These are phyloP conservation scores for Apiospora sp. DNA, from an alignment of 2,329 filamentous ascomycete species.

Conservation along the genomic window DNA sequence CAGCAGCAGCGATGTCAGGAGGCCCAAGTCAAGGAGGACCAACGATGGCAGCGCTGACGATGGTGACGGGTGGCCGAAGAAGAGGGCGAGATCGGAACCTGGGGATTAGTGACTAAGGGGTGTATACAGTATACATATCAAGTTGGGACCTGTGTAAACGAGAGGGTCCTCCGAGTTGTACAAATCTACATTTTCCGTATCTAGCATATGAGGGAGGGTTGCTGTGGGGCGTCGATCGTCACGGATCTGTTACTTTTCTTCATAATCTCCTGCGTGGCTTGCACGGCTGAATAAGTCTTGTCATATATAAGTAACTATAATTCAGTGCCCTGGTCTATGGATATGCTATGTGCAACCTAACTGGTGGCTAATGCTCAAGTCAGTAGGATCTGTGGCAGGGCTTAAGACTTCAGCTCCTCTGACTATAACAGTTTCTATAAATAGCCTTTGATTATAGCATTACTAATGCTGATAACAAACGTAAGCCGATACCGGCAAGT, in stretches of 20 bases:
- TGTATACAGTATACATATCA: not conserved
- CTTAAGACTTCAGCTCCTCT: not conserved
- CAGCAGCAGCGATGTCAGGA: too few relatives aligned
- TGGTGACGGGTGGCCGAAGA: conserved; percentile 39
- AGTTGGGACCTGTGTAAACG: not conserved
- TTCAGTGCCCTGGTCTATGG: too few relatives aligned
- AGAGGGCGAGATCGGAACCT: not conserved
- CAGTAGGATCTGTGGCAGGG: too few relatives aligned
- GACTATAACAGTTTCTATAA: not conserved
- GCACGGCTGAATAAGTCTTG: too few relatives aligned
- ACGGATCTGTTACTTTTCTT: too few relatives aligned
- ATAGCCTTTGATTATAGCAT: not conserved
- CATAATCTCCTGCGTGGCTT: too few relatives aligned
- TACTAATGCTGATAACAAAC: not conserved
- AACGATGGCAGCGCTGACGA: not conserved
- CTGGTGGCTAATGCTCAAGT: too few relatives aligned
- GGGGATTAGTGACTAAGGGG: too few relatives aligned
- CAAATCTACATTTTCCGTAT: not conserved
- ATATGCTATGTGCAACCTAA: too few relatives aligned
- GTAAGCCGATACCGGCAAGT: not conserved
- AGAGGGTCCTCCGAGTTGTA: not conserved
- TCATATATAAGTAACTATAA: too few relatives aligned
- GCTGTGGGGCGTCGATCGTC: too few relatives aligned
- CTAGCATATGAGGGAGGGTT: not conserved
- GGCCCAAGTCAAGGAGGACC: too few relatives aligned